A percentile compares a stretch with the other conserved stretches of the same genome.
These are phyloP conservation scores for Mycena kentingensis DNA, from an alignment of 768 basidiomycete species.

Conservation along the genomic window DNA sequence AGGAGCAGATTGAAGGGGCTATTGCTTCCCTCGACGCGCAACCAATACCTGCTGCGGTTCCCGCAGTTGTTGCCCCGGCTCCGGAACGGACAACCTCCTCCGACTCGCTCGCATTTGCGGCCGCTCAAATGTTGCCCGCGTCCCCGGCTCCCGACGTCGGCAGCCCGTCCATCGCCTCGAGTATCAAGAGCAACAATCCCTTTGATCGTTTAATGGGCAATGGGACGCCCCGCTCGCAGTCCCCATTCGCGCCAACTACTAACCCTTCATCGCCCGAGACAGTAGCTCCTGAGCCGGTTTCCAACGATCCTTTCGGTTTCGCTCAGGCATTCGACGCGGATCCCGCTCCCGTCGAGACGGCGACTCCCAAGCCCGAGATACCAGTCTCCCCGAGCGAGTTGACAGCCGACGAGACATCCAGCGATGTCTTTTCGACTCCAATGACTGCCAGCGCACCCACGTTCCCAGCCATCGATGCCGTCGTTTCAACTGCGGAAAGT, in stretches of 20 bases:
- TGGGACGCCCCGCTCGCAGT: slow-evolving; percentile 51
- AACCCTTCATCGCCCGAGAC: slow-evolving; percentile 35
- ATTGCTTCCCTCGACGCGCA: slow-evolving; percentile 37
- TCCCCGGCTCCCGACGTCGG: slow-evolving; percentile 58
- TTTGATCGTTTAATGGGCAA: slow-evolving; percentile 72
- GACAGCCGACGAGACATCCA: slow-evolving; percentile 18
- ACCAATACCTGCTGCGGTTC: slow-evolving; percentile 21
- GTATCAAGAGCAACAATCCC: slow-evolving; percentile 84
- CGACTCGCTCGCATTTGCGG: slow-evolving; percentile 60
- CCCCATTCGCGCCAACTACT: slow-evolving; percentile 60
- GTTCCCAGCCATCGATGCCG: slow-evolving; percentile 42
- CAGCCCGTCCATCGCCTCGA: slow-evolving; percentile 48
- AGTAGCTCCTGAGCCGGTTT: slow-evolving; percentile 36
- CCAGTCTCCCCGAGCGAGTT: background rate
- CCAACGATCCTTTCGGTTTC: slow-evolving; percentile 24
- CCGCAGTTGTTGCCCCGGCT: slow-evolving; percentile 11
- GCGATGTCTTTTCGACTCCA: slow-evolving; percentile 24
- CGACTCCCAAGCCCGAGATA: background rate
- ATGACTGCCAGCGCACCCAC: slow-evolving; percentile 40
- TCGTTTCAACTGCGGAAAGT: slow-evolving; percentile 4
- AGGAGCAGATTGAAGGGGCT: slow-evolving; percentile 55
- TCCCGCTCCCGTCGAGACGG: slow-evolving; percentile 10
- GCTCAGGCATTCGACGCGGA: slow-evolving; percentile 31
- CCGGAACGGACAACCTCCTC: slow-evolving; percentile 42
- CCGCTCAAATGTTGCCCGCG: slow-evolving; percentile 69